Conservation (phyloP, 2,329 filamentous ascomycete species). For the Aspergillus novofumigatus region DNA sequence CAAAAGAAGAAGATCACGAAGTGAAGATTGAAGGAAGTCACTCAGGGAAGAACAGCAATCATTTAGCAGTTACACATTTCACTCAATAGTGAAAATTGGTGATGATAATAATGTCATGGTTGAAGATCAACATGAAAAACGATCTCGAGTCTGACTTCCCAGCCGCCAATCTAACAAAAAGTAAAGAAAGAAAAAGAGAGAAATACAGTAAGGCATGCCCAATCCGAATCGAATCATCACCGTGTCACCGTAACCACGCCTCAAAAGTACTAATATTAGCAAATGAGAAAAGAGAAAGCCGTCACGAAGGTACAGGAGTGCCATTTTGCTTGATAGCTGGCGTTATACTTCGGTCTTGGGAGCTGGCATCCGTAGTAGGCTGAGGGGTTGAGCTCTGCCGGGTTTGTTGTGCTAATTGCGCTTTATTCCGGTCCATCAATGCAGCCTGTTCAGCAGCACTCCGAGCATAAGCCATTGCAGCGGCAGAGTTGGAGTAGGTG, state of each 20-base stretch:
- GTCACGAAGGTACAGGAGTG: constrained; percentile 25
- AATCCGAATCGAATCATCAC: constrained; percentile 7
- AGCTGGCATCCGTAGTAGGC: constrained; percentile 23
- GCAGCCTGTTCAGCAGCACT: constrained; percentile 39
- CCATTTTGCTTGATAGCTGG: constrained; percentile 31
- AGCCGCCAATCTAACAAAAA: constrained; percentile 8
- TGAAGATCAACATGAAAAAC: background rate
- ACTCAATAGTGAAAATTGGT: background rate
- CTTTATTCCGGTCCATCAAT: constrained; percentile 36
- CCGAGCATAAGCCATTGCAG: constrained; percentile 34
- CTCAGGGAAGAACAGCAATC: background rate
- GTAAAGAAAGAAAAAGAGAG: constrained; percentile 12
- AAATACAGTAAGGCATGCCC: constrained; percentile 12
- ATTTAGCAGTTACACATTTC: background rate
- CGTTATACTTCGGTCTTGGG: constrained; percentile 34
- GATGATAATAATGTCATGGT: background rate
- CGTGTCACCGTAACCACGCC: constrained; percentile 6
- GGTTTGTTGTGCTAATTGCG: constrained; percentile 31
- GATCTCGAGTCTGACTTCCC: background rate
- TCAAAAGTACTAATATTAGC: background rate
- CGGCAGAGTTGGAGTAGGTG: constrained; percentile 32
- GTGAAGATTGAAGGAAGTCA: background rate
- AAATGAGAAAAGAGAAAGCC: background rate
- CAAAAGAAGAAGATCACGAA: background rate
- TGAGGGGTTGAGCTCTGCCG: constrained; percentile 34